phyloP scores from a whole-genome alignment of 768 basidiomycete genomes.

The Psilocybe cubensis region DNA sequence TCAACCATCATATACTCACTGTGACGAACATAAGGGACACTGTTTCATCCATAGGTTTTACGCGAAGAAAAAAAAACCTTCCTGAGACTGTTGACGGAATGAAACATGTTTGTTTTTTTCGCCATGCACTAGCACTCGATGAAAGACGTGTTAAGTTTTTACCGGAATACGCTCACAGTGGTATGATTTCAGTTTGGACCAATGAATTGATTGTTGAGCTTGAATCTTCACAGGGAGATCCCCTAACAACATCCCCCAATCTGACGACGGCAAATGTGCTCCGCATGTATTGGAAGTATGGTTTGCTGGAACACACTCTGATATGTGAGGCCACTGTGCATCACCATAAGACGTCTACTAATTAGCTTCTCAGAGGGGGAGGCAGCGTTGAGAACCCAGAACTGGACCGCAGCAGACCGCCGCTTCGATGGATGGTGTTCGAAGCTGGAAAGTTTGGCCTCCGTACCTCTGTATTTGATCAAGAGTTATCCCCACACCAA shows the following conservation, averaged over 20 bases:
- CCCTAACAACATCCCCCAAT: no score
- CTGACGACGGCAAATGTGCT: background rate
- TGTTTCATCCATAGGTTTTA: conserved; percentile 34
- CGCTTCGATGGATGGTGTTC: conserved; percentile 28
- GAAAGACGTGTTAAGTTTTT: conserved; percentile 37
- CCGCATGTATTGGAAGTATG: conserved; percentile 34
- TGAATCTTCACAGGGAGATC: background rate
- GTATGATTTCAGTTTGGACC: background rate
- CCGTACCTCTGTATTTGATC: conserved; percentile 8
- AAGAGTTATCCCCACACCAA: conserved; percentile 5
- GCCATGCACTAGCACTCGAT: conserved; percentile 38
- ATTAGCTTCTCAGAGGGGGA: conserved; percentile 14
- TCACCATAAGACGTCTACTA: no score
- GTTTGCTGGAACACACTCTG: conserved; percentile 29
- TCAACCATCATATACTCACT: background rate
- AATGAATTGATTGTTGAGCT: background rate
- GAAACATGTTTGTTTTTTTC: conserved; percentile 33
- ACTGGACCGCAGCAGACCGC: conserved; percentile 23
- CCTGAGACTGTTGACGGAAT: conserved; percentile 25
- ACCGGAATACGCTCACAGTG: conserved; percentile 27
- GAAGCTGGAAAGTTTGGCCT: conserved; percentile 23
- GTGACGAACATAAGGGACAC: conserved; percentile 31
- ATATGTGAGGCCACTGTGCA: conserved; percentile 11
- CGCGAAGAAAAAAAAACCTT: conserved; percentile 14
- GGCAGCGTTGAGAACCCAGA: conserved; percentile 20